Conservation (phyloP, 352 stramenopile genomes). For the Phytophthora capsici region DNA sequence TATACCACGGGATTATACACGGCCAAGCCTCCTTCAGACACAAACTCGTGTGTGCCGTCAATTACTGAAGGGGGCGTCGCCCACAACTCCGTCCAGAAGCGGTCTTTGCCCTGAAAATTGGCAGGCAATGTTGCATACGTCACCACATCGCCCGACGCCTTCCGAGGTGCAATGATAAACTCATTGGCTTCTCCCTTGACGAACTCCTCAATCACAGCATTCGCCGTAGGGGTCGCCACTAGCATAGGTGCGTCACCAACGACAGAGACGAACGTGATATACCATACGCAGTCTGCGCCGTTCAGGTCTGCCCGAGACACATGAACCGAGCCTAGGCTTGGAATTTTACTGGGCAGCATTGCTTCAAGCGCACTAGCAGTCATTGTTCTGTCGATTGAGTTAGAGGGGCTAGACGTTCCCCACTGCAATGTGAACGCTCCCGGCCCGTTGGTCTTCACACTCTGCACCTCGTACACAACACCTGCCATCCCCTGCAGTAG, state of each 20-base stretch:
- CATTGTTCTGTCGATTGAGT: conserved; percentile 48
- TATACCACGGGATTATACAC: conserved; percentile 92
- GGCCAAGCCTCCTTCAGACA: conserved; percentile 91
- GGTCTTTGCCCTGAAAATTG: conserved; percentile 90
- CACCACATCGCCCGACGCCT: conserved; percentile 90
- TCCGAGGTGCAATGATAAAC: conserved; percentile 95
- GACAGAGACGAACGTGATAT: conserved; percentile 87
- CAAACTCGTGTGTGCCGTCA: conserved; percentile 91
- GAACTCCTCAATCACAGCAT: conserved; percentile 85
- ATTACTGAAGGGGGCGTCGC: conserved; percentile 73
- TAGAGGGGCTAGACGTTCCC: conserved; percentile 40
- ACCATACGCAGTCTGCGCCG: conserved; percentile 66
- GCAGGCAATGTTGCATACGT: conserved; percentile 81
- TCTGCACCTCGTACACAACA: conserved; percentile 96
- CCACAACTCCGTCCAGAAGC: conserved; percentile 97
- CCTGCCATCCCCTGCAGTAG: conserved; percentile 93
- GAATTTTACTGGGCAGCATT: conserved; percentile 40
- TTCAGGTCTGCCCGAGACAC: conserved; percentile 66
- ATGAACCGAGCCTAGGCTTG: conserved; percentile 57
- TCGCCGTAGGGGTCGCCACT: conserved; percentile 48
- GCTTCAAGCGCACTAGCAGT: conserved; percentile 51
- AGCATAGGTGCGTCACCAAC: conserved; percentile 85
- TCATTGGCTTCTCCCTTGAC: conserved; percentile 95
- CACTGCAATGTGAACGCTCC: conserved; percentile 61
- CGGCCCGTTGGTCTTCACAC: conserved; percentile 63